A percentile compares a stretch with the other conserved stretches of the same genome.
phyloP scores from a whole-genome alignment of 2,329 filamentous ascomycete genomes.

The Aureobasidium sp. region DNA sequence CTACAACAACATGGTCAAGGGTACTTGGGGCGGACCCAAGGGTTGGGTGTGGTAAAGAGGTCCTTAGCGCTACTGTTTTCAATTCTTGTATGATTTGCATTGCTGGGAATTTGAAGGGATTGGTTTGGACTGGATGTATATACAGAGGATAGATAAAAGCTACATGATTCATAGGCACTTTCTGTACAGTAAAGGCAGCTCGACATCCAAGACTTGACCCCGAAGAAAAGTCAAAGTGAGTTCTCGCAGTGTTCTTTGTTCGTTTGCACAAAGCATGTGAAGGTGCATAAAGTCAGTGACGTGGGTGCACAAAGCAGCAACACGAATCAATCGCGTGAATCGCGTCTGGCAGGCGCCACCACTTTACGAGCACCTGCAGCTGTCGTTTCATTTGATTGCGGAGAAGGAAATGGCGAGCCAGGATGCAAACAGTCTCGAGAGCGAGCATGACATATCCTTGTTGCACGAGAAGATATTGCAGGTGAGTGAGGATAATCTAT shows the following conservation, averaged over 20 bases:
- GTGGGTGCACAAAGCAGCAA: not conserved
- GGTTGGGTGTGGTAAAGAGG: constrained; percentile 35
- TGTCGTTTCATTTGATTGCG: not conserved
- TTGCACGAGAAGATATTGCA: constrained; percentile 15
- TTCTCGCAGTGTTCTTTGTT: not conserved
- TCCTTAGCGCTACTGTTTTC: not conserved
- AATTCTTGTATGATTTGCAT: not conserved
- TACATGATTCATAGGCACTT: not conserved
- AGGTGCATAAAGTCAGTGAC: not conserved
- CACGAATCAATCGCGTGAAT: not conserved
- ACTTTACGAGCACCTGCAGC: not conserved
- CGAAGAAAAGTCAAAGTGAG: not conserved
- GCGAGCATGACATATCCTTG: constrained; percentile 11
- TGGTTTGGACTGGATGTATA: not conserved
- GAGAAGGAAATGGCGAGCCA: constrained; percentile 12
- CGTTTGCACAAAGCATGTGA: not conserved
- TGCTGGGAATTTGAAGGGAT: not conserved
- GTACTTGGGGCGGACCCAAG: constrained; percentile 55
- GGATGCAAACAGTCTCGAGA: constrained; percentile 17
- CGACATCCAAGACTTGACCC: not conserved
- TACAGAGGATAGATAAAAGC: not conserved
- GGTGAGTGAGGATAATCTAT: not conserved
- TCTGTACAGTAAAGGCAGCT: not conserved
- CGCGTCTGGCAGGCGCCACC: not conserved
- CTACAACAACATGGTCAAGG: constrained; percentile 53